Conservation (phyloP, 352 stramenopile species). For the Phytophthora pisi region DNA sequence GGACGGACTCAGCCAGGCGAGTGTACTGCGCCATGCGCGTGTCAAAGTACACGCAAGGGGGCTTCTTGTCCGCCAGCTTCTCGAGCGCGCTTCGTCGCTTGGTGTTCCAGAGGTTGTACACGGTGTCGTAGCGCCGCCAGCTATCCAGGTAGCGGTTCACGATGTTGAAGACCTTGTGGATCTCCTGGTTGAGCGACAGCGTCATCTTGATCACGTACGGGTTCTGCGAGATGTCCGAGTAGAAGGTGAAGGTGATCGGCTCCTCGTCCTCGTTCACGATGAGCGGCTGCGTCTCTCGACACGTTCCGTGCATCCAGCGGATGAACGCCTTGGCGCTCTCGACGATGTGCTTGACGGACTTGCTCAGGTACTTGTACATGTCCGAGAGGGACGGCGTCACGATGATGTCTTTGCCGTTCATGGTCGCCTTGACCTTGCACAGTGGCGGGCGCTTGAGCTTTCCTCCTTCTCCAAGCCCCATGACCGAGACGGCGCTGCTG, state of each 20-base stretch:
- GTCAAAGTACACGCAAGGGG: slow-evolving; percentile 95
- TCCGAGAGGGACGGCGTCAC: slow-evolving; percentile 93
- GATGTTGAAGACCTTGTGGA: slow-evolving; percentile 95
- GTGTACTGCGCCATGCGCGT: slow-evolving; percentile 92
- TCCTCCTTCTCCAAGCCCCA: slow-evolving; percentile 62
- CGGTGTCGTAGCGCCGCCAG: slow-evolving; percentile 94
- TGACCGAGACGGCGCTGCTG: slow-evolving; percentile 46
- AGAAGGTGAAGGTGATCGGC: slow-evolving; percentile 94
- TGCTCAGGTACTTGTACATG: slow-evolving; percentile 97
- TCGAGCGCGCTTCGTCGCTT: slow-evolving; percentile 91
- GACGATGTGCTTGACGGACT: slow-evolving; percentile 94
- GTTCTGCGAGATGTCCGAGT: slow-evolving; percentile 95
- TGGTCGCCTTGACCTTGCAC: slow-evolving; percentile 93
- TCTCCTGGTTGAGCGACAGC: slow-evolving; percentile 92
- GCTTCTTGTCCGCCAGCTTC: slow-evolving; percentile 92
- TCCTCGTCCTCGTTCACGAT: slow-evolving; percentile 94
- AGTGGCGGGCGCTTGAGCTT: slow-evolving; percentile 88
- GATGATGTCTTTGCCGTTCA: slow-evolving; percentile 96
- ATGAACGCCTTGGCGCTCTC: slow-evolving; percentile 95
- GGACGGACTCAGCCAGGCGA: slow-evolving; percentile 87
- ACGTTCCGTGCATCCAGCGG: slow-evolving; percentile 96
- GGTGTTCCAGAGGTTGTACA: slow-evolving; percentile 95
- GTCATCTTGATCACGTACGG: slow-evolving; percentile 97
- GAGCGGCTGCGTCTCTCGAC: slow-evolving; percentile 89
- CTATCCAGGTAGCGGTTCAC: slow-evolving; percentile 95